These are phyloP conservation scores for Miscanthus lutarioriparius DNA, from an alignment of 176 grass and related monocot genomes.

Conservation along the genomic window DNA sequence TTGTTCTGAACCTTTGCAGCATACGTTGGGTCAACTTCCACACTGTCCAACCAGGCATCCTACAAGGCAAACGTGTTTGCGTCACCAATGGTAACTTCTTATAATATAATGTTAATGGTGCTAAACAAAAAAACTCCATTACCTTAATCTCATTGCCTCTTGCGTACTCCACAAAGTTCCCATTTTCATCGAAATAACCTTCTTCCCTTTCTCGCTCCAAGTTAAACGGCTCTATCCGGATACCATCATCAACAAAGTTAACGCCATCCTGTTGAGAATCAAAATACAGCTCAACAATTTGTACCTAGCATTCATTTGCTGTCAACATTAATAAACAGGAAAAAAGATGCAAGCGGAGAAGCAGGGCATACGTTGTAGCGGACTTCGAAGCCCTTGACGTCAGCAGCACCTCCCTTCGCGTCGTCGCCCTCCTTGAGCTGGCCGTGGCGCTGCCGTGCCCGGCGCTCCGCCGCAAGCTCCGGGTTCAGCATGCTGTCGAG, in stretches of 20 bases:
- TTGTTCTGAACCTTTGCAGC: constrained; percentile 49
- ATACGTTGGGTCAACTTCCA: constrained; percentile 60
- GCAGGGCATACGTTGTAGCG: constrained; percentile 55
- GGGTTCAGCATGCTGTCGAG: constrained; percentile 64
- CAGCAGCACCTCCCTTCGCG: constrained; percentile 36
- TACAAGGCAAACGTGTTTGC: constrained; percentile 36
- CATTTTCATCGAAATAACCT: constrained; percentile 89
- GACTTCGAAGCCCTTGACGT: constrained; percentile 62
- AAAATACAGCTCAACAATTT: constrained; percentile 16
- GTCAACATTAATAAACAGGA: neutral
- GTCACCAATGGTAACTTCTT: neutral
- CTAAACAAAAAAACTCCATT: constrained; percentile 22
- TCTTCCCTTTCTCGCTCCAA: constrained; percentile 93
- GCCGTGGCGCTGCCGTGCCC: constrained; percentile 62
- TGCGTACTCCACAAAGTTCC: constrained; percentile 89
- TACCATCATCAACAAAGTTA: constrained; percentile 84
- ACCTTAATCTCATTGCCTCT: constrained; percentile 86
- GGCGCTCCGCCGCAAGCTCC: constrained; percentile 57
- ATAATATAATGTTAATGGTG: neutral
- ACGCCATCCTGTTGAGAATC: constrained; percentile 60
- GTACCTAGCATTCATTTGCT: constrained; percentile 13
- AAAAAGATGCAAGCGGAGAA: neutral
- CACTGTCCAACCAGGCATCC: constrained; percentile 94
- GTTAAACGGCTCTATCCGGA: constrained; percentile 95
- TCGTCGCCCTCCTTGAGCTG: constrained; percentile 46